Evolutionary conservation across 306 rosid genomes (phyloP), one percentile per base, ranked within the genome.

Genomic region (Senna tora): DNA sequence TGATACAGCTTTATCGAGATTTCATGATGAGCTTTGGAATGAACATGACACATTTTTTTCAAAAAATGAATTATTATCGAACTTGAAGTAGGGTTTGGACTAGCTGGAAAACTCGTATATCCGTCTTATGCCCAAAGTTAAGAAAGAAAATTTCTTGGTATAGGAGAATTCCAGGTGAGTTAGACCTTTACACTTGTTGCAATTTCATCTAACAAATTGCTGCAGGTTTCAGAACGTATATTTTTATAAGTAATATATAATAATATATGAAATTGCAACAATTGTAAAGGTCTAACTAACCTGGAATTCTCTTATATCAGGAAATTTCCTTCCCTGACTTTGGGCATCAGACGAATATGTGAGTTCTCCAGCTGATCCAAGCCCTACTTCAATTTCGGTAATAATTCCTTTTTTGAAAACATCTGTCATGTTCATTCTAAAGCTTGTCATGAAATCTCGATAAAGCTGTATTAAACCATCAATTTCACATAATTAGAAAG

Each of bases 281-380:
- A n/a, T n/a, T n/a, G n/a, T n/a, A n/a, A n/a, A n/a, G n/a, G n/a
- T n/a, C n/a, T n/a, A n/a, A n/a, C 85, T 72, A 80, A 91, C 98
- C 87, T 86, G 97, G 83, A 94, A 94, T 70, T 91, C 97, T 87
- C 98, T 97, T 47, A 94, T 91, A 10, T 97, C 96, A 13, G 97
- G 97, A 81, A 89, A 94, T 53, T 2, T 72, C 98, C 98, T 91
- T 28, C 96, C 96, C 39, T 80, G 82, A 72, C 6, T 80, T 61
- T 46, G 5, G 6, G 89, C 57, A 74, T 91, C 91, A 69, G 96
- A 87, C 19, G 97, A 92, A 76, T 89, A 89, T 81, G 96, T 92
- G 68, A 94, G 89, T 77, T 94, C 98, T 68, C 97, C 98, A 0
- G 97, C 92, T 1, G 98, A 93, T 21, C 98, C 97, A 59, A 91